Evolutionary conservation across 176 grass and related monocot species (phyloP), one percentile per base, ranked within the genome.

Genomic region (Eremochloa ophiuroides): DNA sequence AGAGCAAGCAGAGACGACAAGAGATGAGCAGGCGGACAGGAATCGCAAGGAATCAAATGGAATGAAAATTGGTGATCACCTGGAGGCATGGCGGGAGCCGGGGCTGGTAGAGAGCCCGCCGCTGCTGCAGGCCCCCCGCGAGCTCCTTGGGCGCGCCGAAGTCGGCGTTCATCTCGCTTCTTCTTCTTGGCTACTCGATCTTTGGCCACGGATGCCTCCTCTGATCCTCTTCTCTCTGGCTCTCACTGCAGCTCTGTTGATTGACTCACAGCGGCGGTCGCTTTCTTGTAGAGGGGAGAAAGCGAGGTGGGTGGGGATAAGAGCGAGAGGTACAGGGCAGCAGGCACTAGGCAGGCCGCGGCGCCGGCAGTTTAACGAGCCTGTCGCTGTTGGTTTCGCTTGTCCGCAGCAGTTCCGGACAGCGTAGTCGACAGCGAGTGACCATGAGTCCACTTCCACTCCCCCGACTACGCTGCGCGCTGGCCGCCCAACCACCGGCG

Each of bases 101-200:
- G 42, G 87, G 87, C 77, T 71, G 71, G 77, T 89, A 81, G 71
- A 85, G 77, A 16, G 87, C 41, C 77, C 87, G 34, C 53, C 87
- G 6, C 63, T 85, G 76, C 87, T 89, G 87, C 33, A 89, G 82
- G 7, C 71, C 77, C 10, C 87, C 87, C 26, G 82, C 87, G 63
- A 85, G 82, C 62, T 85, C 87, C 82, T 84, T 85, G 26, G 87
- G 56, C 7, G 41, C 76, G 14, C 87, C 87, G 27, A 85, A 89
- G 42, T 89, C 87, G 2, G 77, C 77, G 87, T 89, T 89, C 87
- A 89, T 89, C 62, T 66, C 79, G 41, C 25, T 26, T 39, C 22
- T 53, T 68, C 20, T 77, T 30, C 38, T 10, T 37, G 29, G 30
- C 64, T 31, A 1, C 14, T 3, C n/a, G 76, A 68, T 53, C 70